Evolutionary conservation across 805 yeast genomes (phyloP), one percentile per base, ranked within the genome.

Genomic region (Candida montana): DNA sequence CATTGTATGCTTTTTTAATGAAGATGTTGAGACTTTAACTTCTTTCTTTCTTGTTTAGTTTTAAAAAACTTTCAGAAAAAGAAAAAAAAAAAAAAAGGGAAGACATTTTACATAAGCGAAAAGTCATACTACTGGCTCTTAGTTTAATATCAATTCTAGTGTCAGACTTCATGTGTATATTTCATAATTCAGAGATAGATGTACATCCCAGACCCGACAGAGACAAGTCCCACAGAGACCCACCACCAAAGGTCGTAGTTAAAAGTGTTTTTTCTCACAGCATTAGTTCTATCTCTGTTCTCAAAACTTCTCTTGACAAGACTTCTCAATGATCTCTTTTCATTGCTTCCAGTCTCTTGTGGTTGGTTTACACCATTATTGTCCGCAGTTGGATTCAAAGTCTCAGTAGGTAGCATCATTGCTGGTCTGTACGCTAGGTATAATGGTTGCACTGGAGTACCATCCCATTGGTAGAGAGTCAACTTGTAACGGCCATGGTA

Each of bases 391-490:
- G 99, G 99, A 63, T 90, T 91, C 71, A 93, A 67, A 0, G 97
- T 90, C 40, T 61, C 65, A 1, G 98, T 93, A 18, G 99, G 99
- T 46, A 93, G 76, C 99, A 93, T 93, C 76, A 84, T 73, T 9
- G 99, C 95, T 6, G 99, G 99, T 54, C 76, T 75, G 68, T 90
- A 93, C 2, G 95, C 96, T 61, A 93, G 72, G 63, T 88, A 93
- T 55, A 93, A 63, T 1, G 99, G 98, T 51, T 88, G 91, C 70
- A 83, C 64, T 34, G 79, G 79, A 15, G 85, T 62, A 15, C 97
- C 97, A 61, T 83, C 88, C 53, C 74, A 82, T 65, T 82, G 80
- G 64, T 74, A 82, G 45, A 93, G 67, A 47, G 81, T 81, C 43
- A 93, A 74, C 51, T 76, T 74, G 65, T 79, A 81, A 55, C 88